Percentiles rank a stretch among this genome's conserved stretches.
Evolutionary conservation across 306 rosid genomes (phyloP).

Genomic region (Datisca glomerata): DNA sequence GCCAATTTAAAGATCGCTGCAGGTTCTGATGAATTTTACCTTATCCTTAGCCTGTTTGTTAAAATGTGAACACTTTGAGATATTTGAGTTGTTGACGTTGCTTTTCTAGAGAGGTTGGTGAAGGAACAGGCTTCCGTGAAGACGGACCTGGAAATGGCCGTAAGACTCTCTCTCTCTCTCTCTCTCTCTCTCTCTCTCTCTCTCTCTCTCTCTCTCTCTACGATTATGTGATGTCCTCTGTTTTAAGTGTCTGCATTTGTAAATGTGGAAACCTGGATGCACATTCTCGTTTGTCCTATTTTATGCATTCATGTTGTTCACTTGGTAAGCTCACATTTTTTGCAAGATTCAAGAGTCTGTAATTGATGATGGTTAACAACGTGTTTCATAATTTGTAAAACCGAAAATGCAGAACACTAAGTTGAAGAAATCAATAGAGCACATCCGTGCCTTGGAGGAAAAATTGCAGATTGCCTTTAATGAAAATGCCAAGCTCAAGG

Average conservation of each 20-base stretch:
- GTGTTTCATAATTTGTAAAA: slow-evolving; percentile 1
- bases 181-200: neutral
- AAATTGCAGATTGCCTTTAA: slow-evolving; percentile 77
- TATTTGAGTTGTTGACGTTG: slow-evolving; percentile 10
- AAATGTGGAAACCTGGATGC: neutral
- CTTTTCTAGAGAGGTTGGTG: slow-evolving; percentile 56
- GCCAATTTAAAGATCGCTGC: slow-evolving; percentile 79
- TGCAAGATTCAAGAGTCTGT: neutral
- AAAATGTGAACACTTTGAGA: slow-evolving; percentile 13
- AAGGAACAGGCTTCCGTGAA: slow-evolving; percentile 84
- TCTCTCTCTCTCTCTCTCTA: neutral
- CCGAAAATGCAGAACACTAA: slow-evolving; percentile 48
- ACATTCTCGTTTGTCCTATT: no score
- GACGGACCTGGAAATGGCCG: slow-evolving; percentile 88
- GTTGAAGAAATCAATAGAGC: slow-evolving; percentile 65
- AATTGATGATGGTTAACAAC: neutral
- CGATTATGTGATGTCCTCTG: neutral
- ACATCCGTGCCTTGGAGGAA: slow-evolving; percentile 53
- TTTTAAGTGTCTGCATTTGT: neutral
- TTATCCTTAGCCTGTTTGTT: slow-evolving; percentile 8
- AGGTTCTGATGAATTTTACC: slow-evolving; percentile 32
- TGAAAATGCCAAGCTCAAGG: slow-evolving; percentile 81
- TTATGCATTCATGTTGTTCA: no score
- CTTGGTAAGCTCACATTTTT: no score
- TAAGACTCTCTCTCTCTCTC: slow-evolving; percentile 23